These are phyloP conservation scores for Trichoderma simmonsii DNA, from an alignment of 2,329 filamentous ascomycete species.

Conservation along the genomic window DNA sequence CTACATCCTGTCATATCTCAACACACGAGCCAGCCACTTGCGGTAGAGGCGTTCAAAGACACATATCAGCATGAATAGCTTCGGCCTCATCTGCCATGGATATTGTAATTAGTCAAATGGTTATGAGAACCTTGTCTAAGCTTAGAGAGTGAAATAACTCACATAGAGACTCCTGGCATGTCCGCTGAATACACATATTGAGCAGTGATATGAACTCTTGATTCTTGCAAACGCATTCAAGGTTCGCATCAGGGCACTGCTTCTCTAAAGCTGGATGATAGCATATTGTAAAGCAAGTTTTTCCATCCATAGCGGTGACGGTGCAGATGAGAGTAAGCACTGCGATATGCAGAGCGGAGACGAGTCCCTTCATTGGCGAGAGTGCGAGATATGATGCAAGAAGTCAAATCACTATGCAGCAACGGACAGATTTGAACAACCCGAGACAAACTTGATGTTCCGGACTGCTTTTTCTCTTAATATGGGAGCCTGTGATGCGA, in stretches of 20 bases:
- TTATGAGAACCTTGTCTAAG: background rate
- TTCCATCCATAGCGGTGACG: constrained; percentile 2
- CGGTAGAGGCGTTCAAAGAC: background rate
- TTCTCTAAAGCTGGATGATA: constrained; percentile 3
- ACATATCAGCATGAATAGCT: background rate
- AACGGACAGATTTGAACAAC: background rate
- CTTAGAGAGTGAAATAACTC: background rate
- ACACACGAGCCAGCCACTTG: background rate
- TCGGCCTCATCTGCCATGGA: background rate
- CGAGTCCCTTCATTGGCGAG: constrained; percentile 4
- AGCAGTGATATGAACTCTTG: constrained; percentile 4
- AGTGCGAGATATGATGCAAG: background rate
- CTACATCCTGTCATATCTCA: background rate
- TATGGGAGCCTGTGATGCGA: background rate
- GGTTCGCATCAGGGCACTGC: constrained; percentile 1
- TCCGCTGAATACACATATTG: constrained; percentile 13
- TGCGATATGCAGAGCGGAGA: background rate
- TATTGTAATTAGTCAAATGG: background rate
- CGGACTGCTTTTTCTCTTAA: background rate
- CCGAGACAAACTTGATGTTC: background rate
- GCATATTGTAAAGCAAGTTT: constrained; percentile 8
- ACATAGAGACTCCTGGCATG: constrained; percentile 12
- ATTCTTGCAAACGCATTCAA: constrained; percentile 11
- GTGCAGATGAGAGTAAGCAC: background rate
- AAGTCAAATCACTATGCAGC: background rate